Evolutionary conservation across 805 yeast species (phyloP), one percentile per base, ranked within the genome.

Genomic region (Torulaspora maleeae): DNA sequence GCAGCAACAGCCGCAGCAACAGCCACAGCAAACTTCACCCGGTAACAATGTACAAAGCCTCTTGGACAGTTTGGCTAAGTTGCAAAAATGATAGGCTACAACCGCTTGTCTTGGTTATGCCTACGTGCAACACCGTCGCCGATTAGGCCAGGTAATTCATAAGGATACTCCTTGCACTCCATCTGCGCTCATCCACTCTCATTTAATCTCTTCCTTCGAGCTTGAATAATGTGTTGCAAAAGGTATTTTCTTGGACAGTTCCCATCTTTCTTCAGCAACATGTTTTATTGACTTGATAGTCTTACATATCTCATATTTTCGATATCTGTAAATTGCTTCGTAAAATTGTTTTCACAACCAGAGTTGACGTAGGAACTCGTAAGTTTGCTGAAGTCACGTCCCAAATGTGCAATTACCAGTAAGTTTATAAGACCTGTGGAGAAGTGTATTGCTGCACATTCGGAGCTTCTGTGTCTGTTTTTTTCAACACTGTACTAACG

Each of bases 41-140:
- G 59, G 62, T 30, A 61, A 55, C 45, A 65, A 63, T 43, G 72
- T 68, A 22, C 68, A 68, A 55, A 61, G 67, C 44, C 54, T 70
- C 36, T 51, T 70, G 50, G 71, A 69, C 37, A 62, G 71, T 39
- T 52, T 70, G 43, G 68, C 70, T 13, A 65, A 67, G 50, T 54
- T 69, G 33, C 70, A 67, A 44, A 64, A 59, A 47, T 58, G 49
- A 51, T 41, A 15, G 27, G 27, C 20, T 28, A 22, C 27, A 12
- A 13, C 35, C 36, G 46, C 46, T 43, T 42, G 37, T 45, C 51
- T 49, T 45, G 47, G 43, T 40, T 44, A 39, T 22, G 35, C n/a
- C 19, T 32, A 11, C 19, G 11, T 32, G 35, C 35, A 32, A 16
- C 35, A 16, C 35, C 11, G n/a, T 32, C 35, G 35, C 35, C 35